Evolutionary conservation across 345 rosid genomes (phyloP).

Genomic region (Eutrema heterophyllum): DNA sequence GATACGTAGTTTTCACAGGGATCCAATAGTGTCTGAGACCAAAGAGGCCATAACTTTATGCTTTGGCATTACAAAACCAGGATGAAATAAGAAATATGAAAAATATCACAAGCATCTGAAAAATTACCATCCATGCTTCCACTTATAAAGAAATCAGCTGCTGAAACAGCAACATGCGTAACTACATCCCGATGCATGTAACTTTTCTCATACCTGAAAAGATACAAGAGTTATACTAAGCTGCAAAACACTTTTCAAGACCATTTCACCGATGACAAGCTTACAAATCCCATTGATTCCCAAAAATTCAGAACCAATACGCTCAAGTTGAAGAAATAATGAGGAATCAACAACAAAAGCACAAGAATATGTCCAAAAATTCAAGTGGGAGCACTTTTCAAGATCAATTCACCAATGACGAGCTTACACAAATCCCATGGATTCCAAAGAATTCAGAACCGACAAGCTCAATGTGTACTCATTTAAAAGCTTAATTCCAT

Average conservation of each 20-base stretch:
- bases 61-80: neutral
- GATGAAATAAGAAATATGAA: neutral
- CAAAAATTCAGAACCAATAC: neutral
- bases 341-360: neutral
- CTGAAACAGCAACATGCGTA: slow-evolving; percentile 87
- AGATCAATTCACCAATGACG: neutral
- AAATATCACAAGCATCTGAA: neutral
- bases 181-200: slow-evolving; percentile 98
- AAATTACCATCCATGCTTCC: slow-evolving; percentile 85
- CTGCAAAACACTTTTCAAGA: neutral
- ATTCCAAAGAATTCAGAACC: neutral
- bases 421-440: neutral
- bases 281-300: neutral
- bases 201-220: slow-evolving; percentile 86
- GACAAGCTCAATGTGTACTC: neutral
- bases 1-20: neutral
- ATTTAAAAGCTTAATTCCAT: neutral
- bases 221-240: neutral
- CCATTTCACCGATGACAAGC: neutral
- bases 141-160: slow-evolving; percentile 86
- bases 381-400: neutral
- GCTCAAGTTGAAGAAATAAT: neutral
- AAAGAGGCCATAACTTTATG: neutral
- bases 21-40: neutral
- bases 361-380: neutral